Evolutionary conservation across 1,284 basidiomycete species (phyloP), one percentile per base, ranked within the genome.

Genomic region (Ustilago vetiveriae): DNA sequence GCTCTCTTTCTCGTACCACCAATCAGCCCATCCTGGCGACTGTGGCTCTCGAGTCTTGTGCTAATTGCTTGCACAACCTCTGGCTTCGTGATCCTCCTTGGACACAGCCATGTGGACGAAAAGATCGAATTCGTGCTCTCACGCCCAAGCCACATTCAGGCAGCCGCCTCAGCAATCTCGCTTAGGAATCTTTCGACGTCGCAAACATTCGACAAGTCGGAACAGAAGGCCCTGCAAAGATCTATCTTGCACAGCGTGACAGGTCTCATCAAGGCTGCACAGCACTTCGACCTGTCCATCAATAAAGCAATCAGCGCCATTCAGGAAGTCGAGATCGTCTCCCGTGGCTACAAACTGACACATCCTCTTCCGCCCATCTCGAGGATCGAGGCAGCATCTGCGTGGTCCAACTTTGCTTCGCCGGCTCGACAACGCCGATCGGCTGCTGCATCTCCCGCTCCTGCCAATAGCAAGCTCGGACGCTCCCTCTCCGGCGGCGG

Each of bases 281-380:
- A 78, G 35, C 22, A 32, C 5, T 68, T 77, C 40, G 80, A 81
- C 40, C 22, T 70, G 1, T 58, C 67, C 14, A 36, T 76, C 45
- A 80, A 80, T 52, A 66, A 67, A 35, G 68, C 71, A 14, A 69
- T 81, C 45, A 65, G 59, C 11, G 80, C 80, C n/a, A 49, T 81
- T 2, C 80, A 81, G 44, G 80, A 81, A 46, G 75, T 78, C 32
- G 80, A 81, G 60, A 55, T 77, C 3, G 78, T 81, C 17, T 74
- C 79, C 19, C 62, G 80, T 21, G 79, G 79, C 6, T 79, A 72
- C 56, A 75, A 70, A 43, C 52, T 81, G 24, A 73, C 77, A 21
- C 69, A 76, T 42, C 79, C 79, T 7, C 60, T 81, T 9, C 72
- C 79, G 2, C 79, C 79, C 16, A 81, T 81, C 35, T 79, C 79